These are phyloP conservation scores for Apiotrichum akiyoshidainum DNA, from an alignment of 1,284 basidiomycete genomes.

Conservation along the genomic window DNA sequence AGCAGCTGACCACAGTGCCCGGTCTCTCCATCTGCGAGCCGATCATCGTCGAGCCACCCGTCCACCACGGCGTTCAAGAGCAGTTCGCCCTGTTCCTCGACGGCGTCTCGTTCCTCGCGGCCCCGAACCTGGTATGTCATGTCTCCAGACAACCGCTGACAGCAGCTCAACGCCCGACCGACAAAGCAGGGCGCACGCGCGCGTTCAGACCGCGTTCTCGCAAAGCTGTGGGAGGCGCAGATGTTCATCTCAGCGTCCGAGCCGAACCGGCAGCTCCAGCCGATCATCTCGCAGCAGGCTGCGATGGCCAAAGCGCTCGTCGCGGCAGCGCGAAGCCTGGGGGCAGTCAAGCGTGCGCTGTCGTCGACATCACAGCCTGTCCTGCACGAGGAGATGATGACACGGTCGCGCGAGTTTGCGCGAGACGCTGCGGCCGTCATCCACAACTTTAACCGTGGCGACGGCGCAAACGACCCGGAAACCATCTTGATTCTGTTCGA, in stretches of 20 bases:
- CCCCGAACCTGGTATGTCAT: conserved; percentile 12
- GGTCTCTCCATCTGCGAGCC: background rate
- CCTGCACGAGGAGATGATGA: conserved; percentile 10
- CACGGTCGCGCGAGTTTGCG: conserved; percentile 2
- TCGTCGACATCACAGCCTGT: background rate
- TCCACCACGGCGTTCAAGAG: background rate
- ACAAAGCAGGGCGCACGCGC: conserved; percentile 13
- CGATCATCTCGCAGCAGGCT: background rate
- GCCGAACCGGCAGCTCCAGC: background rate
- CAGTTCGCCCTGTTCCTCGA: conserved; percentile 15
- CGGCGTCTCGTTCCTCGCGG: conserved; percentile 10
- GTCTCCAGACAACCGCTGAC: background rate
- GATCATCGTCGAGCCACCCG: background rate
- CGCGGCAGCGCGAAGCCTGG: conserved; percentile 9
- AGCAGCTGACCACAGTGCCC: background rate
- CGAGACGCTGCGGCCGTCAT: conserved; percentile 11
- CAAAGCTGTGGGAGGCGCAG: conserved; percentile 20
- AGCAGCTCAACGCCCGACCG: conserved; percentile 16
- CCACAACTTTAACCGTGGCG: conserved; percentile 3
- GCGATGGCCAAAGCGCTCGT: conserved; percentile 16
- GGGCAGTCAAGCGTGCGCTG: conserved; percentile 15
- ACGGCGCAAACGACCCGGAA: conserved; percentile 11
- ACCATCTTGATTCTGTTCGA: conserved; percentile 14
- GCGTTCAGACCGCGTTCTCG: conserved; percentile 18
- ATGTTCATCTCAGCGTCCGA: conserved; percentile 14